Percentiles rank a stretch among this genome's conserved stretches.
phyloP scores from a whole-genome alignment of 805 yeast genomes.

The Saccharomycopsis sp. region DNA sequence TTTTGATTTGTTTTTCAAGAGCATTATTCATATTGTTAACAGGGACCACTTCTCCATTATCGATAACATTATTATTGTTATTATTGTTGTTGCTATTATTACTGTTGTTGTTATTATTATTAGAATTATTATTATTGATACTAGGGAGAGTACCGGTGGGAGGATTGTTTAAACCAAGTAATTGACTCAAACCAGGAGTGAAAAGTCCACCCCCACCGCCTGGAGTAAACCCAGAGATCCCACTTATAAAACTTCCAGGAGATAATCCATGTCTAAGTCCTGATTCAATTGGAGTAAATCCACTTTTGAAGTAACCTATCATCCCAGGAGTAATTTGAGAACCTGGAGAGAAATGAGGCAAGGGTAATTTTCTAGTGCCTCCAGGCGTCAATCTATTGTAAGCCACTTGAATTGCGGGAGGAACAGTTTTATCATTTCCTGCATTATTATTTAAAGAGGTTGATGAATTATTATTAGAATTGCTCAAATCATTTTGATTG shows the following conservation, averaged over 20 bases:
- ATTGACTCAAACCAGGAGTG: conserved; percentile 35
- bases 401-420: conserved; percentile 30
- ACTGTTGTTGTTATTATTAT: not conserved
- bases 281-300: conserved; percentile 46
- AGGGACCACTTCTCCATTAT: not conserved
- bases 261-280: conserved; percentile 62
- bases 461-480: not conserved
- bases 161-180: too few species aligned
- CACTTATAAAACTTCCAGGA: conserved; percentile 44
- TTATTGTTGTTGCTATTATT: not conserved
- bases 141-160: too few species aligned
- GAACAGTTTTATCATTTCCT: conserved; percentile 18
- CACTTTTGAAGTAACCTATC: conserved; percentile 3
- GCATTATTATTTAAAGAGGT: not conserved
- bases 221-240: conserved; percentile 27
- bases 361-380: conserved; percentile 45
- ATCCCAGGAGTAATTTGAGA: not conserved
- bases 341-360: conserved; percentile 20
- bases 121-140: not conserved
- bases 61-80: not conserved
- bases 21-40: not conserved
- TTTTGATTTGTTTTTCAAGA: not conserved
- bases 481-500: not conserved
- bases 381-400: conserved; percentile 47
- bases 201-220: conserved; percentile 33